Conservation (phyloP, 148 eudicot genomes). For the Rhododendron henanense region DNA sequence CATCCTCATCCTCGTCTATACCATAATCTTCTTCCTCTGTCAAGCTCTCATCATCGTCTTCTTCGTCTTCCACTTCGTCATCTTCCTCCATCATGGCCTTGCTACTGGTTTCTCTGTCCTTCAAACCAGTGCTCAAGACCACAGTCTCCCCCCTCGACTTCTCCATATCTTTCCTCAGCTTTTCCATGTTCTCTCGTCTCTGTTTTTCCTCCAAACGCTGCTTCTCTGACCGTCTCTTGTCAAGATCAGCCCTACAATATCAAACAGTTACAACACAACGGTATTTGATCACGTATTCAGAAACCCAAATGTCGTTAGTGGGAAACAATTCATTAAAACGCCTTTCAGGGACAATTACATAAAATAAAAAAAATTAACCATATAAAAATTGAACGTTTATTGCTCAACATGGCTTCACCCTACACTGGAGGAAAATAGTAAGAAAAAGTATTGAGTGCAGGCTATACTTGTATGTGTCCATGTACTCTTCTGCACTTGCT, state of each 20-base stretch:
- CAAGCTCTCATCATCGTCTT: slow-evolving; percentile 25
- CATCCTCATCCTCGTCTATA: slow-evolving; percentile 24
- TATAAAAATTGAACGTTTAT: not conserved
- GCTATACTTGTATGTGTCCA: slow-evolving; percentile 59
- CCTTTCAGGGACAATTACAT: not conserved
- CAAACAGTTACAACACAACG: not conserved
- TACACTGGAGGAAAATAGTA: not conserved
- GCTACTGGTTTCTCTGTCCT: slow-evolving; percentile 37
- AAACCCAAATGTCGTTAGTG: not conserved
- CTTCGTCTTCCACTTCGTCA: slow-evolving; percentile 32
- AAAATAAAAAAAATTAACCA: not conserved
- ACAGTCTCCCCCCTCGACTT: slow-evolving; percentile 63
- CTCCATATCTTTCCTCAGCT: slow-evolving; percentile 87
- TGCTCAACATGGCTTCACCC: not conserved
- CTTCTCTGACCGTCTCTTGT: slow-evolving; percentile 78
- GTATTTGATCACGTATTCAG: not conserved
- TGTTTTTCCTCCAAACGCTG: slow-evolving; percentile 70
- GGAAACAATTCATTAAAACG: not conserved
- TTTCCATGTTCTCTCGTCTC: slow-evolving; percentile 71
- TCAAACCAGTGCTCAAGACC: slow-evolving; percentile 77
- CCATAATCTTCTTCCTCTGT: not conserved
- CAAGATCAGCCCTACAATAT: slow-evolving; percentile 74
- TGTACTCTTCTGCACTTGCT: slow-evolving; percentile 60
- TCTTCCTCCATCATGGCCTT: slow-evolving; percentile 43
- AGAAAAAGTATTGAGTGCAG: not conserved